A percentile compares a stretch with the other conserved stretches of the same genome.
Conservation (phyloP, 768 basidiomycete genomes). For the Fistulinella prunicolor region DNA sequence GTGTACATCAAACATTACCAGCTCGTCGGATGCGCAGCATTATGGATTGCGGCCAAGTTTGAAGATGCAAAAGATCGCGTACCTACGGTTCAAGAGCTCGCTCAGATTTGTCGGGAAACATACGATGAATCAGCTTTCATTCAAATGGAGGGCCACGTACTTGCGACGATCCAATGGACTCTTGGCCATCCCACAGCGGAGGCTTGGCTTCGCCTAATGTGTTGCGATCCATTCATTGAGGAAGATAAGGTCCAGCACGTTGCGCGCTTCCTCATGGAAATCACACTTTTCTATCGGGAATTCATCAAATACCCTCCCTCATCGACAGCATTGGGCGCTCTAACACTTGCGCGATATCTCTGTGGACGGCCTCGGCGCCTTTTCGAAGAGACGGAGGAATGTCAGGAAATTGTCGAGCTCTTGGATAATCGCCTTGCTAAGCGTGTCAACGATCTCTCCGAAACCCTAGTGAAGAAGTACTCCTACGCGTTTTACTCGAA, state of each 20-base stretch:
- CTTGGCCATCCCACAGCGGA: constrained; percentile 98
- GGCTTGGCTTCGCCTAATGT: constrained; percentile 89
- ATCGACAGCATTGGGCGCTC: constrained; percentile 82
- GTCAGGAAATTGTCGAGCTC: constrained; percentile 77
- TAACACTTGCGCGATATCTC: constrained; percentile 86
- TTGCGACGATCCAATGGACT: constrained; percentile 94
- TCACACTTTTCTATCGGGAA: constrained; percentile 96
- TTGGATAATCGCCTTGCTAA: constrained; percentile 85
- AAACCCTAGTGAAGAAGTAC: constrained; percentile 97
- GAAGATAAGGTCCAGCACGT: constrained; percentile 92
- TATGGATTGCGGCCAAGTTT: constrained; percentile 99
- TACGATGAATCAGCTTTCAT: constrained; percentile 98
- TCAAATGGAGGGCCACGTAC: constrained; percentile 98
- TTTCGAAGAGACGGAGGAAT: constrained; percentile 83
- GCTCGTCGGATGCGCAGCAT: constrained; percentile 94
- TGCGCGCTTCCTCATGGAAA: constrained; percentile 98
- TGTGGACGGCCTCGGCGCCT: constrained; percentile 75
- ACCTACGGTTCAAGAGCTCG: constrained; percentile 91
- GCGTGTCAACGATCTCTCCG: constrained; percentile 89
- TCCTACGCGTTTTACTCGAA: constrained; percentile 96
- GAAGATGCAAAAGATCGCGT: constrained; percentile 99
- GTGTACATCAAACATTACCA: constrained; percentile 99
- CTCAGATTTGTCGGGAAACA: constrained; percentile 92
- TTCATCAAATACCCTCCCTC: constrained; percentile 86
- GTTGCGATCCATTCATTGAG: constrained; percentile 71